phyloP scores from a whole-genome alignment of 1,284 basidiomycete genomes.

The Cutaneotrichosporon mucoides region DNA sequence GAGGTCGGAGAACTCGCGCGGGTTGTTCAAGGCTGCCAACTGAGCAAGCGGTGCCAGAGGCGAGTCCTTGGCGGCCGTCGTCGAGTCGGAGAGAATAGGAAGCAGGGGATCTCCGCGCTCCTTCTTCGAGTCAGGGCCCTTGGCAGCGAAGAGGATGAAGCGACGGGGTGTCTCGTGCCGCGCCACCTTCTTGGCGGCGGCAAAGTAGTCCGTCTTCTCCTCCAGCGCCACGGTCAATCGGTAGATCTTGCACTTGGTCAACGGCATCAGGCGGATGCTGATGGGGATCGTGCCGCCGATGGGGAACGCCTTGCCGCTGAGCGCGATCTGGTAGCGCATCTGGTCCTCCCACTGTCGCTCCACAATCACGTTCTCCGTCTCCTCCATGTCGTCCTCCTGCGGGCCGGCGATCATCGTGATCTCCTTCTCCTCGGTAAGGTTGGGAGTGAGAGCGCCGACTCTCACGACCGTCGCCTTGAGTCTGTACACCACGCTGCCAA shows the following conservation, averaged over 20 bases:
- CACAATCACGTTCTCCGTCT: slow-evolving; percentile 74
- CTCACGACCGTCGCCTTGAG: slow-evolving; percentile 80
- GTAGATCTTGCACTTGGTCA: slow-evolving; percentile 79
- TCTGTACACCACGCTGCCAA: slow-evolving; percentile 73
- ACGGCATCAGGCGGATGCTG: slow-evolving; percentile 74
- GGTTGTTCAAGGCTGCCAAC: slow-evolving; percentile 41
- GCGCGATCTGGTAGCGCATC: slow-evolving; percentile 68
- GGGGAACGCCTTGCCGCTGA: slow-evolving; percentile 75
- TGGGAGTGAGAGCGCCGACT: slow-evolving; percentile 73
- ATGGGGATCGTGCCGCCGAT: slow-evolving; percentile 81
- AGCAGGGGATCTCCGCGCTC: slow-evolving; percentile 51
- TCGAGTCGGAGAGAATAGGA: slow-evolving; percentile 53
- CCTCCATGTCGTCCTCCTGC: slow-evolving; percentile 71
- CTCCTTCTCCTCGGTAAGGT: slow-evolving; percentile 66
- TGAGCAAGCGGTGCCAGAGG: slow-evolving; percentile 49
- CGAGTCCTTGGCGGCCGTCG: slow-evolving; percentile 48
- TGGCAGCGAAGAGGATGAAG: slow-evolving; percentile 66
- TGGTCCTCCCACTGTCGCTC: slow-evolving; percentile 91
- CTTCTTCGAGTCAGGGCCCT: slow-evolving; percentile 51
- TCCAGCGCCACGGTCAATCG: slow-evolving; percentile 74
- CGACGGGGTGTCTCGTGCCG: slow-evolving; percentile 69
- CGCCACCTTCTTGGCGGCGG: slow-evolving; percentile 64
- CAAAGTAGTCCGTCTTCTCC: slow-evolving; percentile 76
- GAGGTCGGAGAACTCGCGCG: slow-evolving; percentile 43
- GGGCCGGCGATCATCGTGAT: slow-evolving; percentile 74